These are phyloP conservation scores for Termitomyces sp. DNA, from an alignment of 768 basidiomycete genomes.

Conservation along the genomic window DNA sequence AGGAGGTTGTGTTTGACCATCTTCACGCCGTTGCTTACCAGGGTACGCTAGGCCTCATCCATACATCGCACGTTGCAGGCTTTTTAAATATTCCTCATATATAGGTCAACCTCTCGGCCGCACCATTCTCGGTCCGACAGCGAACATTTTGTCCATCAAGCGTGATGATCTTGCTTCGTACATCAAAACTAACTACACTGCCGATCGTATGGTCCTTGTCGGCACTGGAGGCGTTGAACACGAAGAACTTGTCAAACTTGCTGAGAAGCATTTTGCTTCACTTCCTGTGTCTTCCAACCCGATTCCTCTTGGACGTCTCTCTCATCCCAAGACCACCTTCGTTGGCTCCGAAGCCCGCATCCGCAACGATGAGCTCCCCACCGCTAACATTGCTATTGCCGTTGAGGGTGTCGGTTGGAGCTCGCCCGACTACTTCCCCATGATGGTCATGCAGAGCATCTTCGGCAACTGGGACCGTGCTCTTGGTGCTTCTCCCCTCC, in stretches of 20 bases:
- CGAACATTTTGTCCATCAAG: constrained; percentile 94
- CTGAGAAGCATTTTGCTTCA: constrained; percentile 87
- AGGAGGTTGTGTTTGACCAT: constrained; percentile 99
- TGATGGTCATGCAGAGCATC: constrained; percentile 97
- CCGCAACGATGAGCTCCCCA: constrained; percentile 87
- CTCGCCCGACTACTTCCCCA: constrained; percentile 98
- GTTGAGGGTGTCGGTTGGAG: constrained; percentile 99
- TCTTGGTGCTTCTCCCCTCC: constrained; percentile 84
- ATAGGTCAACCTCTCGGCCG: constrained; percentile 92
- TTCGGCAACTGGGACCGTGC: constrained; percentile 99
- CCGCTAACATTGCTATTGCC: constrained; percentile 92
- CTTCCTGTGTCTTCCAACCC: constrained; percentile 88
- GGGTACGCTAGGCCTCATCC: constrained; percentile 49
- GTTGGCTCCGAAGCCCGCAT: constrained; percentile 94
- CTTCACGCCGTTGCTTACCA: constrained; percentile 96
- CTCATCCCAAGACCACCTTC: constrained; percentile 79
- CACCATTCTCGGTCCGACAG: constrained; percentile 95
- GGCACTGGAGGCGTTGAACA: constrained; percentile 96
- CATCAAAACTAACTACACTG: constrained; percentile 97
- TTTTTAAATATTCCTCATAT: constrained; percentile 27
- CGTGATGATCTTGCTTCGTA: constrained; percentile 85
- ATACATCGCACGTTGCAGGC: background rate
- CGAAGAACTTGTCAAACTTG: constrained; percentile 87
- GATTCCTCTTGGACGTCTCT: constrained; percentile 79
- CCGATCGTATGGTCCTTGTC: constrained; percentile 98